Base-by-base conservation (phyloP, 306 rosid species). In the Citrullus colocynthis region DNA sequence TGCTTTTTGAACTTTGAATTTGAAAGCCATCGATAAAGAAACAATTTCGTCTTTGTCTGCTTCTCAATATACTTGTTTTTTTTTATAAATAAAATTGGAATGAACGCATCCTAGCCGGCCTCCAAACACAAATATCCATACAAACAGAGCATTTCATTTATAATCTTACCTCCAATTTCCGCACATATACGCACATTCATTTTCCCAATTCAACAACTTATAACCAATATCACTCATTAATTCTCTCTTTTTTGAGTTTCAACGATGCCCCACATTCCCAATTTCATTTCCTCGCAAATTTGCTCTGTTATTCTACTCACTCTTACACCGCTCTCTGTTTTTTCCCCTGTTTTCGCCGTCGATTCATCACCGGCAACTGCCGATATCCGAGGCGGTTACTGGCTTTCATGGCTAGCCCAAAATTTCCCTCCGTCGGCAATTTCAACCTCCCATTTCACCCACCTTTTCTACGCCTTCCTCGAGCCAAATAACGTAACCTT, bases 381-480 rank as follows among this genome's bases (percentile, higher is more conserved):
- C 0, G 79, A 79, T 20, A 84, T 94, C 48, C 88, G 87, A 82
- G 91, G 91, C 14, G 98, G 93, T 1, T 94, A 94, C 64, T 94
- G 93, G 90, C 93, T 91, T 45, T 78, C 96, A 0, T 88, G 69
- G 76, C 81, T 0, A 63, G 88, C 75, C 75, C 90, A 78, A 28
- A 48, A 0, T 78, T 93, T 21, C 84, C 96, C 78, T 75, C 89
- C 45, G 82, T 82, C 5, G 59, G 87, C 49, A 30, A 61, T 78
- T 6, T 78, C 80, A 10, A 89, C 91, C 66, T 85, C 82, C 0
- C 85, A 88, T 80, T 94, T 92, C 85, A 83, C 96, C 80, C 96
- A 94, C 84, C 85, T 94, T 28, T 86, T 78, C 64, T 88, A 90
- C 8, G 98, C 96, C 24, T 94, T 94, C 79, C 77, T 94, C 44